Base-by-base conservation (phyloP, 2,329 filamentous ascomycete species). In the Hymenoscyphus fraxineus region DNA sequence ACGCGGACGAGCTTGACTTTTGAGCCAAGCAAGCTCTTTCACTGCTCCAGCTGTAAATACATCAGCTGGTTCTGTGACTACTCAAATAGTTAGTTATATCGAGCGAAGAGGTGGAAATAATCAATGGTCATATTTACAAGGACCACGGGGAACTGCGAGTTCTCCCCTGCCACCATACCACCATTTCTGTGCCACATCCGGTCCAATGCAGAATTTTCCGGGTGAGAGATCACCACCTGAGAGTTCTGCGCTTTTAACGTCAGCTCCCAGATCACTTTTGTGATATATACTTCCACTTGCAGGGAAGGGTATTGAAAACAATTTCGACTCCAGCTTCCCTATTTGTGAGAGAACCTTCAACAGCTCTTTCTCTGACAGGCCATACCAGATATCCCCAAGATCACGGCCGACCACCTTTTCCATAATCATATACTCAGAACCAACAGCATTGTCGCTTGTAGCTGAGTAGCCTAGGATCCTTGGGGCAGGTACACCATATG, bases 401-500 rank as follows among this genome's bases (percentile, higher is more conserved):
- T 68, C 69, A 60, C 76, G 64, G 15, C 76, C 76, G 56, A 56
- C 22, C 13, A 70, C 74, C 67, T 77, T 75, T 63, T 77, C 76
- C 73, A 76, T 77, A 44, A 78, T 76, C 15, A 78, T 76, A 58
- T 78, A 77, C 65, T 77, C 73, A 31, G 68, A 71, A 35, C 74
- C 73, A 57, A 77, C 72, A 6, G 67, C 39, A 67, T 76, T 77
- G 4, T 64, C 62, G 6, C 68, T 64, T 61, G 78, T 73, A 63
- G 77, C 69, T 67, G 71, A 77, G 77, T 77, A 81, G 63, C 78
- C 77, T 6, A 79, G 70, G 54, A 80, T 76, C 59, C 65, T 72
- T n/a, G 78, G 78, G 55, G 80, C 76, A n/a, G 79, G 78, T 80
- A 73, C n/a, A 62, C 72, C 19, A 77, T 80, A 47, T 75, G 71